Conservation (phyloP, 176 grass and related monocot genomes). For the Aegilops longissima region DNA sequence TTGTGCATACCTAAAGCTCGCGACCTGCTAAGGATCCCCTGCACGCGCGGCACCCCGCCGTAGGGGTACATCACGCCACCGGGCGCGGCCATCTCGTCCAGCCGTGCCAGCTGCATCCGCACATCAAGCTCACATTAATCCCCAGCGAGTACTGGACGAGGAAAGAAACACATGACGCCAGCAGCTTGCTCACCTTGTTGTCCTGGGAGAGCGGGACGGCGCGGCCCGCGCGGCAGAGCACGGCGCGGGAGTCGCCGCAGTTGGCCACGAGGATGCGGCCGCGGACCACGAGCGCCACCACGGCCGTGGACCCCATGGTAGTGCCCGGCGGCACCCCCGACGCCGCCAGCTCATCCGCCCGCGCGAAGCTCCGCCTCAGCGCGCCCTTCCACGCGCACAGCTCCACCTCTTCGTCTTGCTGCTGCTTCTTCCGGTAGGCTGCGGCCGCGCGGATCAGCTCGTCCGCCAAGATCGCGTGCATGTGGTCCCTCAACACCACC, state of each 20-base stretch:
- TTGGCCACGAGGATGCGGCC: constrained; percentile 57
- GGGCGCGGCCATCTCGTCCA: not conserved
- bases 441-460: constrained; percentile 34
- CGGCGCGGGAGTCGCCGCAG: constrained; percentile 81
- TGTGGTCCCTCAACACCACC: constrained; percentile 49
- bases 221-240: constrained; percentile 50
- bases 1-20: not conserved
- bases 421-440: not conserved
- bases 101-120: not conserved
- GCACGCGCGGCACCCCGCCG: not conserved
- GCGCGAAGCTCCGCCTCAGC: constrained; percentile 53
- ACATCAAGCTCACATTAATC: not conserved
- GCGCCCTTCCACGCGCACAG: constrained; percentile 34
- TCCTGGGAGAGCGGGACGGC: constrained; percentile 68
- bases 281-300: constrained; percentile 53
- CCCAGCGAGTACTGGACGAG: not conserved
- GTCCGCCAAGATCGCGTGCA: constrained; percentile 65
- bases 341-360: not conserved
- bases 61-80: not conserved
- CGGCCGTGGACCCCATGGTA: constrained; percentile 78
- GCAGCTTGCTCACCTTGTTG: constrained; percentile 59
- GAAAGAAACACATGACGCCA: not conserved
- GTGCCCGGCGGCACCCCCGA: constrained; percentile 32
- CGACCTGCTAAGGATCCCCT: not conserved
- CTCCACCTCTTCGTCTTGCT: constrained; percentile 12